Evolutionary conservation across 495 filamentous ascomycete genomes (phyloP), one percentile per base, ranked within the genome.

Genomic region (Aspergillus leporis): DNA sequence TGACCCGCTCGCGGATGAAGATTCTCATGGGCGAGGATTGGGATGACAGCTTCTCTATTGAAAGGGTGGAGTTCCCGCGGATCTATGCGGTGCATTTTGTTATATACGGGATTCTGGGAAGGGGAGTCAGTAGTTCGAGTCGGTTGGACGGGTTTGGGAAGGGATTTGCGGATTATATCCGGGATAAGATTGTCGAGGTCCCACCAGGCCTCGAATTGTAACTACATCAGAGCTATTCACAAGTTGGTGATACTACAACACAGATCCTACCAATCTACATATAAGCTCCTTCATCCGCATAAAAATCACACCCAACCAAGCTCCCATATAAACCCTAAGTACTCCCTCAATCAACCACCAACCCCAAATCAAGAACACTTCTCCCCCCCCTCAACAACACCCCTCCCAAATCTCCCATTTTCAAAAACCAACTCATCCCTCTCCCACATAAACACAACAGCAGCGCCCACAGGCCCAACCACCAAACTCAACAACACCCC

Each of bases 371-470:
- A 36, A 36, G 34, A 36, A 36, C 10, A 3, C 34, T 36, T 36
- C 34, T 36, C 10, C 34, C 34, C 9, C 8, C 9, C 34, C 9
- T 5, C 34, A 36, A 36, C 34, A 3, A 12, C 8, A 10, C 34
- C 34, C 34, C 34, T 36, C n/a, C n/a, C n/a, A n/a, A n/a, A n/a
- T n/a, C n/a, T n/a, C n/a, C n/a, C n/a, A 10, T 8, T 36, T 47
- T 61, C 46, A 21, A 75, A 66, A 10, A 81, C 73, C 46, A 79
- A 61, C 60, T 80, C 81, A 65, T 87, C 84, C 23, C 82, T 74
- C 58, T 81, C 82, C 83, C 83, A 86, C 21, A 85, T 67, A 60
- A 85, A 68, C 50, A 79, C 77, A 13, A 82, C 67, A 1, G 79
- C 77, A 12, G 76, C 78, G 3, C 77, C 84, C 0, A 70, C 67